phyloP scores from a whole-genome alignment of 2,329 filamentous ascomycete genomes.

The Neoscytalidium dimidiatum region DNA sequence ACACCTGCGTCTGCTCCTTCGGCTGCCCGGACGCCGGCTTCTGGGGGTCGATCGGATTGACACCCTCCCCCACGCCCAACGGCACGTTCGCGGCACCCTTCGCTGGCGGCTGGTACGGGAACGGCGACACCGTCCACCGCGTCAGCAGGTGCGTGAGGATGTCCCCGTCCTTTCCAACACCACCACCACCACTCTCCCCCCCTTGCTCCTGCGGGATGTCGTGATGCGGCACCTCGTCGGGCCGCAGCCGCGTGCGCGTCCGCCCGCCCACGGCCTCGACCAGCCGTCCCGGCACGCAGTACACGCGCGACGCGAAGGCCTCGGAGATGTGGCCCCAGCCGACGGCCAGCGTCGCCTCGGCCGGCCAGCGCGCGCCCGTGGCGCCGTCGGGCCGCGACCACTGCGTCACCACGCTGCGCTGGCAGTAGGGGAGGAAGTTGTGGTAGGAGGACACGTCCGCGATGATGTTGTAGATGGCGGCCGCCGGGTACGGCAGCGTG shows the following conservation, averaged over 20 bases:
- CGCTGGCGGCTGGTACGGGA: constrained; percentile 47
- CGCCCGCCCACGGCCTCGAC: constrained; percentile 21
- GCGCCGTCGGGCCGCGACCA: constrained; percentile 61
- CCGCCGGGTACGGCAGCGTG: constrained; percentile 72
- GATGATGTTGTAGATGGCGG: constrained; percentile 78
- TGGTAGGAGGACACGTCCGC: constrained; percentile 85
- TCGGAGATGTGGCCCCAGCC: constrained; percentile 86
- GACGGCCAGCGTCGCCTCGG: constrained; percentile 75
- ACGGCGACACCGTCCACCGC: constrained; percentile 64
- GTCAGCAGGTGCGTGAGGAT: constrained; percentile 71
- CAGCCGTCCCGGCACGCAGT: constrained; percentile 66
- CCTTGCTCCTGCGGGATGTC: neutral
- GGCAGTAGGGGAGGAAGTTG: constrained; percentile 90
- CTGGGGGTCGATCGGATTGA: constrained; percentile 23
- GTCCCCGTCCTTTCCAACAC: constrained; percentile 14
- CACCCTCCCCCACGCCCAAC: constrained; percentile 32
- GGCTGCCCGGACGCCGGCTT: constrained; percentile 24
- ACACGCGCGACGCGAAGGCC: constrained; percentile 76
- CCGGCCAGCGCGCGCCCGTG: constrained; percentile 62
- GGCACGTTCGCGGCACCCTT: neutral
- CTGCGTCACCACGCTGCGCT: constrained; percentile 71
- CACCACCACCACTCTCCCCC: neutral
- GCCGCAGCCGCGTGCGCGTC: constrained; percentile 25
- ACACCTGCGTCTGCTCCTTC: constrained; percentile 67
- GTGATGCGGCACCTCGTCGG: constrained; percentile 11